Conservation (phyloP, 371 early-diverging fungal genomes). For the Parasitella parasitica region DNA sequence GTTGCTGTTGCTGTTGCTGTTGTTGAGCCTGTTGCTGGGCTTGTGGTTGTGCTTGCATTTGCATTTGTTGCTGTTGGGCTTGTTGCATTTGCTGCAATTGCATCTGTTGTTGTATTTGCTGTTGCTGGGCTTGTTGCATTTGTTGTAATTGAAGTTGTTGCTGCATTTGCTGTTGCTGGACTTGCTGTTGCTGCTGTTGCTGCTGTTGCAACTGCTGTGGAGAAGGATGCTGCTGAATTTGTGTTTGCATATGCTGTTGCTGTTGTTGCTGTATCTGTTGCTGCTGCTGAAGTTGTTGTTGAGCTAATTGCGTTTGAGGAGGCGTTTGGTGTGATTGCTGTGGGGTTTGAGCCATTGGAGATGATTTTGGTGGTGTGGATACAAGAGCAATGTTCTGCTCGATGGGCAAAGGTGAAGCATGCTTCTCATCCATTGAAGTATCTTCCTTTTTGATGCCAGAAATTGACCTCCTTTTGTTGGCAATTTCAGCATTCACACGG, state of each 20-base stretch:
- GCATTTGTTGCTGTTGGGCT: neutral
- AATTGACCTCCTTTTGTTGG: conserved; percentile 16
- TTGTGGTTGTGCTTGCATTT: neutral
- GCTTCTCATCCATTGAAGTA: neutral
- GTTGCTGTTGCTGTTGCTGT: neutral
- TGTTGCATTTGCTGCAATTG: conserved; percentile 20
- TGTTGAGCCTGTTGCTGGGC: conserved; percentile 1
- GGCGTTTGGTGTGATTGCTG: conserved; percentile 20
- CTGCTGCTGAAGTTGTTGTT: conserved; percentile 17
- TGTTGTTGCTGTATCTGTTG: conserved; percentile 10
- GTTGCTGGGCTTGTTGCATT: conserved; percentile 5
- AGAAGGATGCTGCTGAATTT: neutral
- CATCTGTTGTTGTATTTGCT: neutral
- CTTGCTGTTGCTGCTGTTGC: conserved; percentile 20
- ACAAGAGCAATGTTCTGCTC: neutral
- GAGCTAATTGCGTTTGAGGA: conserved; percentile 20
- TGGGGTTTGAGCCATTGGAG: neutral
- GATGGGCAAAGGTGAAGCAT: neutral
- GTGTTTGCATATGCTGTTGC: conserved; percentile 2
- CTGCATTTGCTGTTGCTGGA: conserved; percentile 20
- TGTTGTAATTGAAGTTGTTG: conserved; percentile 21
- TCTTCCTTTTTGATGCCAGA: conserved; percentile 13
- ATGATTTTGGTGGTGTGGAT: conserved; percentile 5
- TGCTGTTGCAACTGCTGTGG: conserved; percentile 15
- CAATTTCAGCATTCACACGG: conserved; percentile 21